Conservation (phyloP, 306 rosid genomes). For the Acmispon strigosus region DNA sequence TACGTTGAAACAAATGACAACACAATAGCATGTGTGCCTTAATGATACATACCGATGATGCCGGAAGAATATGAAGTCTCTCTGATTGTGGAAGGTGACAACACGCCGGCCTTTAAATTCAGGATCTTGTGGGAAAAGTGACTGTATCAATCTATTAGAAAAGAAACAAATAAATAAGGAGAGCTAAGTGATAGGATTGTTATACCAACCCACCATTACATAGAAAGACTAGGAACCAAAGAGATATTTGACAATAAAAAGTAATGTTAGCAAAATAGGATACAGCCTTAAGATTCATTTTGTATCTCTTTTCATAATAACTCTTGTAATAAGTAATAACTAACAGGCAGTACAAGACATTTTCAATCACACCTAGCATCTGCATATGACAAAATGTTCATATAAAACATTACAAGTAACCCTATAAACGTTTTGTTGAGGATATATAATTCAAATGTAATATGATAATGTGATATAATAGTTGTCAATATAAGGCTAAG, state of each 20-base stretch:
- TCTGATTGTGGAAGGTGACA: slow-evolving; percentile 90
- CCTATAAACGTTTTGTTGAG: too few relatives aligned
- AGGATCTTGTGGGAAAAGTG: slow-evolving; percentile 90
- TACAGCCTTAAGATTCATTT: not conserved
- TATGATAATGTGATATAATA: too few relatives aligned
- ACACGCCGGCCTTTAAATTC: slow-evolving; percentile 84
- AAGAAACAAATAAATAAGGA: slow-evolving; percentile 8
- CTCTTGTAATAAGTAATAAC: not conserved
- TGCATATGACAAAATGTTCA: not conserved
- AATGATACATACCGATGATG: slow-evolving; percentile 64
- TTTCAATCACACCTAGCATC: not conserved
- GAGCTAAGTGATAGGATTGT: not conserved
- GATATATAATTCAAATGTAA: too few relatives aligned
- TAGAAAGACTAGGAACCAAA: not conserved
- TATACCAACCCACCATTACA: slow-evolving; percentile 1
- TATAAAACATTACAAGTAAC: not conserved
- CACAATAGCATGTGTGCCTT: not conserved
- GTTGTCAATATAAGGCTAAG: too few relatives aligned
- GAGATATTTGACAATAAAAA: not conserved
- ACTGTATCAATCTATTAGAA: slow-evolving; percentile 58
- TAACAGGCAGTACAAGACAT: not conserved
- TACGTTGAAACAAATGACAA: not conserved
- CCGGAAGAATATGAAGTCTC: slow-evolving; percentile 87
- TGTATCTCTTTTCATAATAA: not conserved
- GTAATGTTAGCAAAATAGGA: not conserved